Evolutionary conservation across 2,329 filamentous ascomycete species (phyloP).

Genomic region (Orbilia quercus): DNA sequence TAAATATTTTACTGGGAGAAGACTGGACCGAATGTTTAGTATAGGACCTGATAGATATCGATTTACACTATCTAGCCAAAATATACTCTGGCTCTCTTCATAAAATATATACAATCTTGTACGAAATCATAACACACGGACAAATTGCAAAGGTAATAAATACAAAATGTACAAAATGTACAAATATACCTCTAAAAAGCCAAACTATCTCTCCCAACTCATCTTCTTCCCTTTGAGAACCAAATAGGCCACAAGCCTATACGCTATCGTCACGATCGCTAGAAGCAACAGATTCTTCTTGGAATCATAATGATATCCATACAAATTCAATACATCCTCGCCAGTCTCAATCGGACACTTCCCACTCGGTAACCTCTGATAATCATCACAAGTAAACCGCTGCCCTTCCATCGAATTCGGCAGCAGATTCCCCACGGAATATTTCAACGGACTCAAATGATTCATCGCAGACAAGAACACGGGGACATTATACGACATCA

Average conservation of each 20-base stretch:
- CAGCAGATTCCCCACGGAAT: slow-evolving; percentile 74
- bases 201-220: slow-evolving; percentile 64
- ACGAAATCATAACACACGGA: no score
- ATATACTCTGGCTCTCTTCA: no score
- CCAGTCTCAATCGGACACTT: slow-evolving; percentile 74
- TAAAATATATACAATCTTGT: no score
- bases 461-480: slow-evolving; percentile 75
- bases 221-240: slow-evolving; percentile 70
- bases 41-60: no score
- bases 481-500: slow-evolving; percentile 78
- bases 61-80: no score
- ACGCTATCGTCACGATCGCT: slow-evolving; percentile 73
- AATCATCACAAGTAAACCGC: slow-evolving; percentile 72
- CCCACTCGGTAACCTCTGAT: slow-evolving; percentile 71
- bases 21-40: no score
- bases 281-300: slow-evolving; percentile 72
- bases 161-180: slow-evolving; percentile 62
- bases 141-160: no score
- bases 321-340: slow-evolving; percentile 74
- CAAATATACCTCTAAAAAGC: slow-evolving; percentile 55
- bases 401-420: slow-evolving; percentile 73
- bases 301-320: slow-evolving; percentile 71
- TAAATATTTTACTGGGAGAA: no score
- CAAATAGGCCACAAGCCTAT: slow-evolving; percentile 73
- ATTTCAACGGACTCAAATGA: slow-evolving; percentile 77